Percentiles rank a stretch among this genome's conserved stretches.
phyloP scores from a whole-genome alignment of 2,329 filamentous ascomycete genomes.

The Macroventuria anomochaeta region DNA sequence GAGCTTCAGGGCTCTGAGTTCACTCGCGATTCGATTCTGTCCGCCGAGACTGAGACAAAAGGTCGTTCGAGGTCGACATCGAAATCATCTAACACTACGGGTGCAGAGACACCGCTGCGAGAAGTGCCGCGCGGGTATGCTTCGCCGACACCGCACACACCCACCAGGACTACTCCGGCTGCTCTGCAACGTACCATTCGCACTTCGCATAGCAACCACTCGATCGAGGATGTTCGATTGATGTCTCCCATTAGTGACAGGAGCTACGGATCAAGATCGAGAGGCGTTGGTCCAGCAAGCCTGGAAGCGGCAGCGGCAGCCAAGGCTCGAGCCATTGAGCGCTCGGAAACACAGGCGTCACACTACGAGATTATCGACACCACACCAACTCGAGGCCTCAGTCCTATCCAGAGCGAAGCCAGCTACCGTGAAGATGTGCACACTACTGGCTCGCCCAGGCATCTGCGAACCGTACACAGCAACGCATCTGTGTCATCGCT shows the following conservation, averaged over 20 bases:
- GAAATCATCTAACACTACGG: constrained; percentile 64
- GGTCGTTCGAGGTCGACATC: constrained; percentile 64
- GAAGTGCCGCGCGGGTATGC: constrained; percentile 67
- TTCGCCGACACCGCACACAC: constrained; percentile 65
- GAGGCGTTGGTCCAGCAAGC: constrained; percentile 30
- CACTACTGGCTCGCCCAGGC: constrained; percentile 50
- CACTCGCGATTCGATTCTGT: constrained; percentile 85
- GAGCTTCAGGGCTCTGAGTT: constrained; percentile 85
- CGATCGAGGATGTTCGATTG: constrained; percentile 58
- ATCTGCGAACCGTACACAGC: constrained; percentile 54
- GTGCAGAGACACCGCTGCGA: constrained; percentile 60
- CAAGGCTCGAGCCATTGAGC: constrained; percentile 46
- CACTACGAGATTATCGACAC: constrained; percentile 46
- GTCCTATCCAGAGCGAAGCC: constrained; percentile 90
- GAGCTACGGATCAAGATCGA: constrained; percentile 50
- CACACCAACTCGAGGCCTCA: constrained; percentile 67
- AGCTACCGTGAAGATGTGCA: constrained; percentile 63
- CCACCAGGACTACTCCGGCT: constrained; percentile 67
- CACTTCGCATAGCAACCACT: constrained; percentile 68
- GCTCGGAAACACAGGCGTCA: constrained; percentile 42
- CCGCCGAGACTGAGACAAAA: constrained; percentile 72
- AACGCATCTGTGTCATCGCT: constrained; percentile 65
- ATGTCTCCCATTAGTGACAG: constrained; percentile 53
- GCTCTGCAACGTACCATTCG: constrained; percentile 66
- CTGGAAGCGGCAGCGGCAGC: constrained; percentile 47